A percentile compares a stretch with the other conserved stretches of the same genome.
Evolutionary conservation across 2,329 filamentous ascomycete genomes (phyloP).

Genomic region (Chaetomium strumarium): DNA sequence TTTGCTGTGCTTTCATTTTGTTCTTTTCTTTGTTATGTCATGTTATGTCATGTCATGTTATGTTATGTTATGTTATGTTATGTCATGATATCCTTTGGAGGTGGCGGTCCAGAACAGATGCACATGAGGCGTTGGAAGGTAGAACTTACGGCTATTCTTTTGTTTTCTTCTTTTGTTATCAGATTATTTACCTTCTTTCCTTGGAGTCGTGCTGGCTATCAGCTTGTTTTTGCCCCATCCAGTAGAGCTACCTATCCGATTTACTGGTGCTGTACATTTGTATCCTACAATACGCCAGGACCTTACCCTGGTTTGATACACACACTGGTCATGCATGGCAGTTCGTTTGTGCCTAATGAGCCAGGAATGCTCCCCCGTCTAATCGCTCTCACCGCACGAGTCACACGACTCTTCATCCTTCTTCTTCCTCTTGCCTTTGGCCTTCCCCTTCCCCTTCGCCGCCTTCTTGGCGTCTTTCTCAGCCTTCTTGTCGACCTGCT

Average conservation of each 20-base stretch:
- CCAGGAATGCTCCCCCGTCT: neutral
- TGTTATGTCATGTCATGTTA: neutral
- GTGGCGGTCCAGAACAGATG: slow-evolving; percentile 1
- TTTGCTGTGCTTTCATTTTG: neutral
- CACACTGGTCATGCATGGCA: neutral
- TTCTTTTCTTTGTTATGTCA: slow-evolving; percentile 1
- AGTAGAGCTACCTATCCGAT: neutral
- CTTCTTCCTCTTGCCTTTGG: slow-evolving; percentile 28
- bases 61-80: neutral
- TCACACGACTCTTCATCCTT: slow-evolving; percentile 21
- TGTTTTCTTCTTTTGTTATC: too few species aligned
- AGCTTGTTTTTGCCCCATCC: neutral
- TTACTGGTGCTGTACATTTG: neutral
- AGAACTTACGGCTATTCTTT: slow-evolving; percentile 3
- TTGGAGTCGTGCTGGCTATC: neutral
- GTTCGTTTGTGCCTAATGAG: neutral
- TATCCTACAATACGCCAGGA: neutral
- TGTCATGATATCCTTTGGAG: slow-evolving; percentile 12
- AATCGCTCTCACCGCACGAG: slow-evolving; percentile 19
- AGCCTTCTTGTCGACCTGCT: slow-evolving; percentile 70
- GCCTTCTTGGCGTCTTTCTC: slow-evolving; percentile 50
- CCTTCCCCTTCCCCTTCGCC: slow-evolving; percentile 31
- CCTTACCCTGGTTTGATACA: neutral
- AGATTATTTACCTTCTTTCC: neutral
- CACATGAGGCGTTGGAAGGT: neutral